These are phyloP conservation scores for Capsella bursapastoris DNA, from an alignment of 345 rosid species.

Conservation along the genomic window DNA sequence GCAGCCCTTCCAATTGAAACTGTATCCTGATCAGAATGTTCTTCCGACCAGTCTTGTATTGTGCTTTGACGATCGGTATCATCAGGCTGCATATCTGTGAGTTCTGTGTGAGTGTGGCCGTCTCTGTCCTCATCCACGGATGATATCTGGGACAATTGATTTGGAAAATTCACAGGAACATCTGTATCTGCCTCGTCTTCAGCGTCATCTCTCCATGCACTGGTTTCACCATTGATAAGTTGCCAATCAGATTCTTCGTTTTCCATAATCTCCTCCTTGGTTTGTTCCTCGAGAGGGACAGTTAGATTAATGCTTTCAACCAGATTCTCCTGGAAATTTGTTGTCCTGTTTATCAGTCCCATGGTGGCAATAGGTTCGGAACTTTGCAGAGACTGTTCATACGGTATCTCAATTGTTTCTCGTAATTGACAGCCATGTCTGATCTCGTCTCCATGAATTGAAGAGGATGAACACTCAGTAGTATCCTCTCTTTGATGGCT, in stretches of 20 bases:
- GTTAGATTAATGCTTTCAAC: conserved; percentile 45
- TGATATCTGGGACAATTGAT: conserved; percentile 47
- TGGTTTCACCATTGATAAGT: conserved; percentile 49
- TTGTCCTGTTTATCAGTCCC: conserved; percentile 35
- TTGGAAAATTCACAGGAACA: conserved; percentile 48
- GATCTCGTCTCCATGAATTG: conserved; percentile 42
- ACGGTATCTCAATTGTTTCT: conserved; percentile 37
- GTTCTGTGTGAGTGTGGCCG: conserved; percentile 46
- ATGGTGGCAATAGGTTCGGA: conserved; percentile 40
- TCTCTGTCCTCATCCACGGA: conserved; percentile 54
- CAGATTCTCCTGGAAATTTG: conserved; percentile 44
- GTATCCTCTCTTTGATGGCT: conserved; percentile 39
- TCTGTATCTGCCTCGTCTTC: conserved; percentile 48
- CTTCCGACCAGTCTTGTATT: conserved; percentile 62
- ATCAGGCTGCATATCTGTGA: conserved; percentile 48
- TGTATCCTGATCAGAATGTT: conserved; percentile 55
- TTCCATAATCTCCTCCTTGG: conserved; percentile 48
- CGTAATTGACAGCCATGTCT: conserved; percentile 26
- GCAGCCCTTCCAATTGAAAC: conserved; percentile 53
- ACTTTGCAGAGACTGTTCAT: conserved; percentile 43
- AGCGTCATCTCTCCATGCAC: conserved; percentile 48
- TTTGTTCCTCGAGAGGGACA: conserved; percentile 47
- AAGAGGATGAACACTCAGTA: conserved; percentile 41
- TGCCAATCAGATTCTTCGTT: conserved; percentile 52
- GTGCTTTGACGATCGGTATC: conserved; percentile 58